Percentiles rank a stretch among this genome's conserved stretches.
phyloP scores from a whole-genome alignment of 495 filamentous ascomycete species.

The Melanomma pulvis-pyrius region DNA sequence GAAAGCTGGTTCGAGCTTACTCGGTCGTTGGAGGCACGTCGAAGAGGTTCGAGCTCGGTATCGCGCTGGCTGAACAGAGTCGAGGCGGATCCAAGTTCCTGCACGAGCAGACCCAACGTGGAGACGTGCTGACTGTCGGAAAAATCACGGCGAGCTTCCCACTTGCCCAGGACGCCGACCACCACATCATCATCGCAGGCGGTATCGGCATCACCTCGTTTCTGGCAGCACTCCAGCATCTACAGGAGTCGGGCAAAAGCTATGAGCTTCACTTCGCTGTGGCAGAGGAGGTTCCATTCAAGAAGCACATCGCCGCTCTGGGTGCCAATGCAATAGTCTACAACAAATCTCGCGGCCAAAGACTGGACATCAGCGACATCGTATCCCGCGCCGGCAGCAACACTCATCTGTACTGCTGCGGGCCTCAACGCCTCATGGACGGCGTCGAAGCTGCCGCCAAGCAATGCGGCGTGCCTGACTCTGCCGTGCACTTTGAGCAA shows the following conservation, averaged over 20 bases:
- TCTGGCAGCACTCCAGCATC: constrained; percentile 20
- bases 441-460: constrained; percentile 47
- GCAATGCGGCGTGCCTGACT: constrained; percentile 45
- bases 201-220: constrained; percentile 39
- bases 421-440: constrained; percentile 56
- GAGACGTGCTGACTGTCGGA: constrained; percentile 22
- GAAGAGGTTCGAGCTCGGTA: constrained; percentile 29
- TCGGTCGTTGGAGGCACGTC: constrained; percentile 31
- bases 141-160: constrained; percentile 29
- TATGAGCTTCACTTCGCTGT: constrained; percentile 50
- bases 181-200: constrained; percentile 37
- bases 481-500: constrained; percentile 59
- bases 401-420: constrained; percentile 58
- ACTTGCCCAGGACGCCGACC: constrained; percentile 24
- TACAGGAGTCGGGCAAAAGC: neutral
- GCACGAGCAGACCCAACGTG: constrained; percentile 18
- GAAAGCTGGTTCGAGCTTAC: constrained; percentile 35
- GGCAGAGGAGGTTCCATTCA: constrained; percentile 25
- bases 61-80: constrained; percentile 27
- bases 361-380: constrained; percentile 52
- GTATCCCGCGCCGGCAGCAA: constrained; percentile 50
- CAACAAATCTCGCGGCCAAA: constrained; percentile 50
- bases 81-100: constrained; percentile 34
- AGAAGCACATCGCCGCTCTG: constrained; percentile 37
- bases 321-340: constrained; percentile 49